These are phyloP conservation scores for Komagataella pseudopastoris DNA, from an alignment of 805 yeast species.

Conservation along the genomic window DNA sequence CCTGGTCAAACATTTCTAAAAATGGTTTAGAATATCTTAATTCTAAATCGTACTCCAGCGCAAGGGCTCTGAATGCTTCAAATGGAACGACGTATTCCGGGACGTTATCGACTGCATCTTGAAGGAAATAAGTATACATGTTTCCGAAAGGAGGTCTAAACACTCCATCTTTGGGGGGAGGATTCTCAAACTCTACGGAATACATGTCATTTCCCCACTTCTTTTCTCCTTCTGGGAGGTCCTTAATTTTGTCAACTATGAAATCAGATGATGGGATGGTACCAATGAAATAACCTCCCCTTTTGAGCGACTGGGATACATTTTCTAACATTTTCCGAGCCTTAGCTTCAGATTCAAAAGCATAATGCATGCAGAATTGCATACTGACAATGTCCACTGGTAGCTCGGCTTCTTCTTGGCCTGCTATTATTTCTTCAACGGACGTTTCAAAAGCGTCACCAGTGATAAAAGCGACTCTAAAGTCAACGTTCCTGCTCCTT, in stretches of 20 bases:
- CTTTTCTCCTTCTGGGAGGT: slow-evolving; percentile 34
- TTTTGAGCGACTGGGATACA: slow-evolving; percentile 57
- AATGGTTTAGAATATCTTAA: slow-evolving; percentile 66
- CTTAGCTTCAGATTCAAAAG: slow-evolving; percentile 75
- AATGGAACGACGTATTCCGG: slow-evolving; percentile 97
- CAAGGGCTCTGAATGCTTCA: slow-evolving; percentile 70
- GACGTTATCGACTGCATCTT: slow-evolving; percentile 92
- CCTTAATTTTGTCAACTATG: slow-evolving; percentile 51
- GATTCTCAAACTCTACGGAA: slow-evolving; percentile 66
- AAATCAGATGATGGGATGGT: slow-evolving; percentile 90
- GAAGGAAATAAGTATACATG: slow-evolving; percentile 64
- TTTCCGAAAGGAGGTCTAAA: slow-evolving; percentile 75
- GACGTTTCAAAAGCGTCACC: slow-evolving; percentile 81
- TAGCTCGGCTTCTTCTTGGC: slow-evolving; percentile 51
- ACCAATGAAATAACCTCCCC: slow-evolving; percentile 85
- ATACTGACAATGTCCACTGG: slow-evolving; percentile 83
- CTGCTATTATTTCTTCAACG: slow-evolving; percentile 51
- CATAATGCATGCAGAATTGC: slow-evolving; percentile 92
- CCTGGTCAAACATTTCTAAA: slow-evolving; percentile 68
- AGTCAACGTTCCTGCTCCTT: slow-evolving; percentile 38
- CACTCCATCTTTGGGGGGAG: slow-evolving; percentile 63
- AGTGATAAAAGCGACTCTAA: slow-evolving; percentile 74
- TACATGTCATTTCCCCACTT: slow-evolving; percentile 82
- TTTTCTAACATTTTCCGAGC: slow-evolving; percentile 63
- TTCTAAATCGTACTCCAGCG: slow-evolving; percentile 71